Conservation (phyloP, 192 early-diverging fungal genomes). For the Neocallimastix lanati region DNA sequence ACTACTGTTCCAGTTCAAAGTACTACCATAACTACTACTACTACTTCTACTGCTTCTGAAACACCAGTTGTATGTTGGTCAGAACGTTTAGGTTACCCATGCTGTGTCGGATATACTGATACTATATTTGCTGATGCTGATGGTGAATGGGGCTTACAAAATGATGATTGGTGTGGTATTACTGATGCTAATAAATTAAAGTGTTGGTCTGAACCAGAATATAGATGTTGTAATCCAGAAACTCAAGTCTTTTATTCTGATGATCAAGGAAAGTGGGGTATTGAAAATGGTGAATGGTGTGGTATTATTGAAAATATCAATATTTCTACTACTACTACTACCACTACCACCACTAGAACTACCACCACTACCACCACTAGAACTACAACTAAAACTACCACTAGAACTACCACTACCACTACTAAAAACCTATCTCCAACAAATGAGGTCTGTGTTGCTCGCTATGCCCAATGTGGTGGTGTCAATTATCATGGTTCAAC, state of each 20-base stretch:
- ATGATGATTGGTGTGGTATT: background rate
- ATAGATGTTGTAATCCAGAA: too few species aligned
- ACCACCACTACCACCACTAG: too few species aligned
- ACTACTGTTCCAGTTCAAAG: background rate
- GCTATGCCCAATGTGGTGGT: too few species aligned
- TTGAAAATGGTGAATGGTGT: background rate
- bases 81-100: background rate
- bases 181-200: background rate
- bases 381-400: too few species aligned
- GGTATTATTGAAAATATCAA: background rate
- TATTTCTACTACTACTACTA: background rate
- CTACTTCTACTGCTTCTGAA: too few species aligned
- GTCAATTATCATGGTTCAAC: too few species aligned
- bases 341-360: too few species aligned
- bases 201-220: background rate
- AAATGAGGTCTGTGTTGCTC: too few species aligned
- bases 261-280: background rate
- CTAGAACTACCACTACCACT: too few species aligned
- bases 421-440: too few species aligned
- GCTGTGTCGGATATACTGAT: background rate
- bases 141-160: background rate
- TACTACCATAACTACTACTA: too few species aligned
- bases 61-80: background rate
- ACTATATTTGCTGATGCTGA: background rate
- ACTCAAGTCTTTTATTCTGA: too few species aligned